phyloP scores from a whole-genome alignment of 768 basidiomycete species.

The Xerocomus potaroensis region DNA sequence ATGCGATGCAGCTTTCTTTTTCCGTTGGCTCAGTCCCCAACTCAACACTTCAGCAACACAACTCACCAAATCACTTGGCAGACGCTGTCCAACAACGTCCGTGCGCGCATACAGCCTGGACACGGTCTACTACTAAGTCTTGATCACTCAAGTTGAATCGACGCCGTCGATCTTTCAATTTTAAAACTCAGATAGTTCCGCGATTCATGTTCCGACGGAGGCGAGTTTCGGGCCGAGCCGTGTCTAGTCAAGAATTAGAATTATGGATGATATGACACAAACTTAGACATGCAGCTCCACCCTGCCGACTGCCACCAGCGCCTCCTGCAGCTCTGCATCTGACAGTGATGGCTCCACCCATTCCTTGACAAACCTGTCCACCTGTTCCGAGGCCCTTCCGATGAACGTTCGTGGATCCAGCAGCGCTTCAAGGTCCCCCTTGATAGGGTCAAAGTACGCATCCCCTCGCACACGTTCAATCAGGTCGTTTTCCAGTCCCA shows the following conservation, averaged over 20 bases:
- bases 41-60: background rate
- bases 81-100: no score
- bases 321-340: constrained; percentile 51
- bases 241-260: background rate
- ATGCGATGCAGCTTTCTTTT: constrained; percentile 16
- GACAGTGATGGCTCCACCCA: constrained; percentile 84
- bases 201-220: constrained; percentile 13
- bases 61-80: constrained; percentile 11
- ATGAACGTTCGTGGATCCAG: constrained; percentile 88
- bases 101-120: no score
- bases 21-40: constrained; percentile 2
- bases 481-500: constrained; percentile 93
- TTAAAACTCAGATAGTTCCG: constrained; percentile 15
- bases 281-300: constrained; percentile 57
- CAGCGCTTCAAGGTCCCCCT: constrained; percentile 67
- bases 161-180: constrained; percentile 20
- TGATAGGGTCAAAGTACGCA: constrained; percentile 88
- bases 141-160: no score
- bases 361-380: constrained; percentile 79
- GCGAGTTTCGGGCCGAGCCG: constrained; percentile 19
- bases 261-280: background rate
- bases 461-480: constrained; percentile 81
- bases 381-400: constrained; percentile 93
- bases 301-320: constrained; percentile 46
- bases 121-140: no score